Evolutionary conservation across 2,329 filamentous ascomycete genomes (phyloP).

Genomic region (Pseudogymnoascus sp.): DNA sequence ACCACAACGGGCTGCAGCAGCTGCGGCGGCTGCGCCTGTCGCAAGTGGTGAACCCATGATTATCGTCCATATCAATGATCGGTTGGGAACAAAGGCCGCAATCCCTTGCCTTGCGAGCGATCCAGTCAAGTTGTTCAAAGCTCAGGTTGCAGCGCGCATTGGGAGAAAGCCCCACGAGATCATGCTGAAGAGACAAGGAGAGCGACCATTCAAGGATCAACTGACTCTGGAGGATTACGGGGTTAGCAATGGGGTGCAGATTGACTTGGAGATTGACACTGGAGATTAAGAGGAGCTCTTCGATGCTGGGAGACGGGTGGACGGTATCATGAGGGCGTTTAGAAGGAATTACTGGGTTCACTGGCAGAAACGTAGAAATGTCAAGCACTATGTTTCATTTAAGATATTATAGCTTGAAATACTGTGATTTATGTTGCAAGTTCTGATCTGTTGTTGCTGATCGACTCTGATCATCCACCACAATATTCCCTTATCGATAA

Average conservation of each 20-base stretch:
- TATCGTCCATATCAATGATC: constrained; percentile 86
- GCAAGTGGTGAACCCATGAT: constrained; percentile 69
- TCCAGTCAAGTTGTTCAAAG: constrained; percentile 78
- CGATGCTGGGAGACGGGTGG: background rate
- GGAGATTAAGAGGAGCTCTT: constrained; percentile 22
- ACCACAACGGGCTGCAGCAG: constrained; percentile 20
- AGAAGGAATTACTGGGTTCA: background rate
- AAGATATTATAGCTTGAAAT: background rate
- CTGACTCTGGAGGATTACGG: constrained; percentile 86
- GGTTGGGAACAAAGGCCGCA: constrained; percentile 89
- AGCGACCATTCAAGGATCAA: constrained; percentile 87
- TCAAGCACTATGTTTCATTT: background rate
- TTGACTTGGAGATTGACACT: constrained; percentile 31
- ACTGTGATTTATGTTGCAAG: background rate
- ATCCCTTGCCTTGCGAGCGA: constrained; percentile 85
- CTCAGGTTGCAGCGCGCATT: constrained; percentile 82
- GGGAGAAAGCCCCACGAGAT: constrained; percentile 88
- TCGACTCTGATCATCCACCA: background rate
- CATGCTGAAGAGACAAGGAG: constrained; percentile 81
- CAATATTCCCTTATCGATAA: constrained; percentile 11
- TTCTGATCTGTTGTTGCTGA: background rate
- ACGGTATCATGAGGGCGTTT: constrained; percentile 5
- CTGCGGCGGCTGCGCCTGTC: constrained; percentile 20
- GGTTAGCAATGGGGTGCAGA: constrained; percentile 74
- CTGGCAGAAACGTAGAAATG: background rate